Base-by-base conservation (phyloP, 805 yeast species). In the Metschnikowia peoriensis region DNA sequence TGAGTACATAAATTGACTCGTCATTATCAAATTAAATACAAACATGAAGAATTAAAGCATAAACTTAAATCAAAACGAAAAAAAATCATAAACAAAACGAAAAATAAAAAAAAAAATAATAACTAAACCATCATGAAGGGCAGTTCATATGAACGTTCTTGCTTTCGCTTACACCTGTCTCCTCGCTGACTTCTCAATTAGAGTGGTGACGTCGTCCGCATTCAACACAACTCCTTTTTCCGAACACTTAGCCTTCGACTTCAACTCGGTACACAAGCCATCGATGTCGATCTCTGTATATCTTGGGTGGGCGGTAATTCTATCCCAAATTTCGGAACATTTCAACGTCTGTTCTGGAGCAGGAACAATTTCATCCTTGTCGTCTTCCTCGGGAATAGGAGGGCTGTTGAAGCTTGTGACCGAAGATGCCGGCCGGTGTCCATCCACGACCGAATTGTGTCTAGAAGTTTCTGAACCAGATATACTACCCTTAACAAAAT, bases 291-390 rank as follows among this genome's bases (percentile, higher is more conserved):
- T 77, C 54, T 92, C 97, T 6, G 94, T 84, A 69, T 92, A 94
- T 66, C 87, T 83, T 35, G 99, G 98, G 76, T 94, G 98, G 22
- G 94, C 71, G 1, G 97, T 88, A 38, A 94, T 87, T 64, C 98
- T 81, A 69, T 93, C 98, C 99, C 99, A 94, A 14, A 93, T 86
- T 60, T 91, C 97, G 0, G 96, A 82, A 69, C 99, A 94, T 64
- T 83, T 83, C 58, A 83, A 66, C 12, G 80, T 76, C 15, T 69
- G 71, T 52, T 84, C 86, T 8, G 82, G 86, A 5, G 86, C 81
- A 6, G 96, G 96, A 4, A 89, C 92, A 29, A 83, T 81, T 51
- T 57, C 58, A 14, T 55, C 50, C 15, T 45, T 44, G 16, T 52
- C 58, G 28, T 57, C 47, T 11, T 61, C 68, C 22, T 62, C 62